These are phyloP conservation scores for Leccinum barrowsii DNA, from an alignment of 768 basidiomycete genomes.

Conservation along the genomic window DNA sequence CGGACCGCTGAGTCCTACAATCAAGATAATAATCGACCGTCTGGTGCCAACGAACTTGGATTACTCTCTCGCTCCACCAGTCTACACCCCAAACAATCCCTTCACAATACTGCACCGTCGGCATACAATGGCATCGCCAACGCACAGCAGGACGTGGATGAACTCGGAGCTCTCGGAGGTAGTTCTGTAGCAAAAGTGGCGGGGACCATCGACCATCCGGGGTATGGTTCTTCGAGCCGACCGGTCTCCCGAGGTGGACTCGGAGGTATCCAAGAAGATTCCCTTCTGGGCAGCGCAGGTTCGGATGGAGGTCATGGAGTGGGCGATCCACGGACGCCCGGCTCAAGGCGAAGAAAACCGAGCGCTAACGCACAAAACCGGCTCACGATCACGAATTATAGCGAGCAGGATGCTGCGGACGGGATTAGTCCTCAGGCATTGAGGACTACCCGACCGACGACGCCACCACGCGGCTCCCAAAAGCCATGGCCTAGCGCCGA, in stretches of 20 bases:
- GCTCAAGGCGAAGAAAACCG: conserved; percentile 29
- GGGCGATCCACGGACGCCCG: conserved; percentile 5
- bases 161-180: conserved; percentile 19
- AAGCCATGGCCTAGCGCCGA: conserved; percentile 35
- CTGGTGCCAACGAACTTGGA: conserved; percentile 7
- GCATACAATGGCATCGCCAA: conserved; percentile 18
- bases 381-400: conserved; percentile 41
- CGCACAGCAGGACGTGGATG: conserved; percentile 14
- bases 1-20: conserved; percentile 19
- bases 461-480: conserved; percentile 24
- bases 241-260: conserved; percentile 17
- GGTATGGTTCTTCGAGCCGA: conserved; percentile 18
- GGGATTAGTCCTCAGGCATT: conserved; percentile 20
- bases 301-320: conserved; percentile 3
- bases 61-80: conserved; percentile 5
- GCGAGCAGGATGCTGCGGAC: conserved; percentile 39
- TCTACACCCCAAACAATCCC: conserved; percentile 17
- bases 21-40: conserved; percentile 7
- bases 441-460: conserved; percentile 16
- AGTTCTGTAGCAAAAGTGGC: conserved; percentile 5
- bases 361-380: conserved; percentile 33
- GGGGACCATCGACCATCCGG: conserved; percentile 28
- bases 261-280: conserved; percentile 25
- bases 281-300: background rate
- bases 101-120: conserved; percentile 29